Percentiles rank a stretch among this genome's conserved stretches.
Evolutionary conservation across 2,329 filamentous ascomycete genomes (phyloP).

Genomic region (Colletotrichum sp.): DNA sequence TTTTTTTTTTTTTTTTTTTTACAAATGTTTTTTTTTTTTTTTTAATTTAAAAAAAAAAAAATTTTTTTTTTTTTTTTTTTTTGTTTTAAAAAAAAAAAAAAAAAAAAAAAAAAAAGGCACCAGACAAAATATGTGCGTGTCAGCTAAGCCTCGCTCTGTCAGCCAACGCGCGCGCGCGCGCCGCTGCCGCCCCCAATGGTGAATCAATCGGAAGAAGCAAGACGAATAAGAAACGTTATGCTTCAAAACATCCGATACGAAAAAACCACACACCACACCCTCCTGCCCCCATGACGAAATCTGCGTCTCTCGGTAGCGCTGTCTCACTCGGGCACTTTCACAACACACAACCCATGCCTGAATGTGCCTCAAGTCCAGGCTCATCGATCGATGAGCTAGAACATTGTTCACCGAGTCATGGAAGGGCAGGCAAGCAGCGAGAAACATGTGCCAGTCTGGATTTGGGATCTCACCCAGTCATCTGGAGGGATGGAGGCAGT

Average conservation of each 20-base stretch:
- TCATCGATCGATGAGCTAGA: constrained; percentile 5
- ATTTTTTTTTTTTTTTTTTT: too few species aligned
- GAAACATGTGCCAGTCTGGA: background rate
- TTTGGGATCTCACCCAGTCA: background rate
- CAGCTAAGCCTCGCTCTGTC: background rate
- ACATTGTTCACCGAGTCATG: background rate
- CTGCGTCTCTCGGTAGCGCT: background rate
- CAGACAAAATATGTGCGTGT: background rate
- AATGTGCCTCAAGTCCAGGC: background rate
- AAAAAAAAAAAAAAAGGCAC: background rate
- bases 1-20: too few species aligned
- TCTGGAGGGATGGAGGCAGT: background rate
- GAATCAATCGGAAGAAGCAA: background rate
- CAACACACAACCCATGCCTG: background rate
- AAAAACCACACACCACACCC: background rate
- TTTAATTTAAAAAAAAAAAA: too few species aligned
- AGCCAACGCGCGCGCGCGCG: background rate
- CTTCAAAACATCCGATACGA: background rate
- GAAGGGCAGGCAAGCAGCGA: background rate
- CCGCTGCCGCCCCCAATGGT: background rate
- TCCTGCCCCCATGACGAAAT: background rate
- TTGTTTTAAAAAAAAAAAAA: background rate
- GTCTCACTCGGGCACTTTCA: background rate
- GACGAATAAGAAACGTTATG: background rate
- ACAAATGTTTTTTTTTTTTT: too few species aligned